Conservation (phyloP, 2,329 filamentous ascomycete genomes). For the Apiospora sp. region DNA sequence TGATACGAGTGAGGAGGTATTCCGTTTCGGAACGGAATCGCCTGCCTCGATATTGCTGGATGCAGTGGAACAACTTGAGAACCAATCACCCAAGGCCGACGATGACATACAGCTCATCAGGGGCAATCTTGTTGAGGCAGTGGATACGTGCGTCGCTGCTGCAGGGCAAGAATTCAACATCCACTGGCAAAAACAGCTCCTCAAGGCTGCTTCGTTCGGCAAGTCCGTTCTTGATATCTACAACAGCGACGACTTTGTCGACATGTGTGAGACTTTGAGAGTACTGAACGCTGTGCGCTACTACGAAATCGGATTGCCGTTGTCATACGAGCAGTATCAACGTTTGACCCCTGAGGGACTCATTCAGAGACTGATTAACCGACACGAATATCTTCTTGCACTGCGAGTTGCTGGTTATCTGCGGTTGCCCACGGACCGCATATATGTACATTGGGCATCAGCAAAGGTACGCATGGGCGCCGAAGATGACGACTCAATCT, state of each 20-base stretch:
- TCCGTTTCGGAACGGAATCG: constrained; percentile 86
- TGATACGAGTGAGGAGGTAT: constrained; percentile 85
- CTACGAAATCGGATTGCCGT: constrained; percentile 87
- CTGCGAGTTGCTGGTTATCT: constrained; percentile 89
- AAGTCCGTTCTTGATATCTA: constrained; percentile 98
- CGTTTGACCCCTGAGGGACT: constrained; percentile 88
- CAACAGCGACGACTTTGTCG: constrained; percentile 98
- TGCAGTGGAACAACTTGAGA: constrained; percentile 88
- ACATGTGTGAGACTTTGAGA: constrained; percentile 93
- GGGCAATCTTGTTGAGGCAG: constrained; percentile 86
- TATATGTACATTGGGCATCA: constrained; percentile 97
- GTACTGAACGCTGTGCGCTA: constrained; percentile 92
- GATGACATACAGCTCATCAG: constrained; percentile 97
- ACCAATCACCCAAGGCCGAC: constrained; percentile 95
- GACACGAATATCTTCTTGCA: constrained; percentile 90
- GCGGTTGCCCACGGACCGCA: constrained; percentile 83
- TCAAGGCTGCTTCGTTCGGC: constrained; percentile 97
- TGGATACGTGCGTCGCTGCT: constrained; percentile 92
- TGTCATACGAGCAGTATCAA: constrained; percentile 94
- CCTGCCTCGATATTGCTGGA: constrained; percentile 93
- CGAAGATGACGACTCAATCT: constrained; percentile 88
- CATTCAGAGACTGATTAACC: constrained; percentile 84
- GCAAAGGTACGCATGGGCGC: constrained; percentile 88
- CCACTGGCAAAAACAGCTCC: constrained; percentile 92
- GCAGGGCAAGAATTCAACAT: constrained; percentile 90